A percentile compares a stretch with the other conserved stretches of the same genome.
phyloP scores from a whole-genome alignment of 371 early-diverging fungal species.

The Coemansia sp. region DNA sequence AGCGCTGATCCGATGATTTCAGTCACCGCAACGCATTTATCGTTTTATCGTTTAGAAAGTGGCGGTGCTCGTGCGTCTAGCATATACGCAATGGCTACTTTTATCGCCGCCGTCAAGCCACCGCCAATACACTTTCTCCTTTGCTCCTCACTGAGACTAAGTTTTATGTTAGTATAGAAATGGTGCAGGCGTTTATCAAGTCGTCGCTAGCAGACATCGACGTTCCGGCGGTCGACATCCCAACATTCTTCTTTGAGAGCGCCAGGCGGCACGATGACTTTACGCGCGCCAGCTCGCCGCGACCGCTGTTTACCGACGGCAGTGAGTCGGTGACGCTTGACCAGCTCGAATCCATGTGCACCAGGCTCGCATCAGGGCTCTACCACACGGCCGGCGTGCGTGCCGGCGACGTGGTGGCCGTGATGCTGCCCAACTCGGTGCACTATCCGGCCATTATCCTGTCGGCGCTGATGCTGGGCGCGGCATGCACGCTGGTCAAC shows the following conservation, averaged over 20 bases:
- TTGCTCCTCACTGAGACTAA: not conserved
- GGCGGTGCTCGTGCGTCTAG: too few relatives aligned
- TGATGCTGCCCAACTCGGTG: conserved; percentile 73
- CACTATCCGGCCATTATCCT: conserved; percentile 57
- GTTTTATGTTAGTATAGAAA: not conserved
- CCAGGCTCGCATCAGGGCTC: conserved; percentile 70
- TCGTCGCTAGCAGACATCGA: conserved; percentile 54
- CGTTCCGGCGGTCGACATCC: conserved; percentile 65
- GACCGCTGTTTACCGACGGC: conserved; percentile 59
- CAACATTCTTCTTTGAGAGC: conserved; percentile 56
- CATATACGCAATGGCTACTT: too few relatives aligned
- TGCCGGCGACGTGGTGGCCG: conserved; percentile 66
- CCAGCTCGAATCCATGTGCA: conserved; percentile 56
- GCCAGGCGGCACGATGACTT: not conserved
- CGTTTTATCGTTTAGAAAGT: too few relatives aligned
- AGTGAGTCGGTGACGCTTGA: conserved; percentile 56
- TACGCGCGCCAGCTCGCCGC: not conserved
- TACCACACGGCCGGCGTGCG: conserved; percentile 59
- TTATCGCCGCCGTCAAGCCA: too few relatives aligned
- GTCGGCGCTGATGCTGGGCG: conserved; percentile 59
- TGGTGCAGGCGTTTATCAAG: conserved; percentile 33
- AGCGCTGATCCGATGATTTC: not conserved
- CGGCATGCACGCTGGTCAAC: conserved; percentile 67
- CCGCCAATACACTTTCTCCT: not conserved
- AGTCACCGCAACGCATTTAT: too few relatives aligned